These are phyloP conservation scores for Fraxinus latifolia DNA, from an alignment of 305 asterid species.

Conservation along the genomic window DNA sequence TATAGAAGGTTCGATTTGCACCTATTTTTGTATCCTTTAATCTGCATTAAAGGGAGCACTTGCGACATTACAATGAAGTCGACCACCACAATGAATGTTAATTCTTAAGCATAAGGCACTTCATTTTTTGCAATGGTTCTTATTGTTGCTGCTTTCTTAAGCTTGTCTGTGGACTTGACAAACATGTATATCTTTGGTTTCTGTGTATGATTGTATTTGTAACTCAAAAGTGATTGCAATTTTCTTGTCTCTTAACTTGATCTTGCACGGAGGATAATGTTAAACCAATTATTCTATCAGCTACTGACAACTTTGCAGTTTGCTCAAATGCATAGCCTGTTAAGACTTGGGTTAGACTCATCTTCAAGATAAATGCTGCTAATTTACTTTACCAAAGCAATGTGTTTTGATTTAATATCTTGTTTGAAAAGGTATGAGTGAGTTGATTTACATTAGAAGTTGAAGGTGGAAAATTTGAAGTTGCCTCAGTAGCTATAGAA, in stretches of 20 bases:
- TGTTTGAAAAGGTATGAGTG: constrained; percentile 48
- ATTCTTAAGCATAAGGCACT: neutral
- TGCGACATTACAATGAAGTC: neutral
- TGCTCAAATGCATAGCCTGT: constrained; percentile 45
- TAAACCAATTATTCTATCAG: constrained; percentile 8
- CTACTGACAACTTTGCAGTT: constrained; percentile 52
- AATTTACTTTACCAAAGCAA: constrained; percentile 44
- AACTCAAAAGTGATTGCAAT: neutral
- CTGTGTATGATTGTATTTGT: neutral
- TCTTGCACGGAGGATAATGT: neutral
- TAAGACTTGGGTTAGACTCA: constrained; percentile 58
- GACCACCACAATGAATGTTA: neutral
- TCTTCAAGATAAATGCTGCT: constrained; percentile 60
- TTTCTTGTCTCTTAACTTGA: neutral
- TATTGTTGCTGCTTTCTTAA: neutral
- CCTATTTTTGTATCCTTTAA: neutral
- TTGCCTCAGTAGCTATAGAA: constrained; percentile 44
- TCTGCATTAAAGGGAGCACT: neutral
- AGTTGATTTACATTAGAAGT: constrained; percentile 40
- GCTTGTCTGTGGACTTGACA: neutral
- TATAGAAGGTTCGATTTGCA: neutral
- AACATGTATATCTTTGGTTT: neutral
- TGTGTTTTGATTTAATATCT: constrained; percentile 45
- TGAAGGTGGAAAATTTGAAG: constrained; percentile 51
- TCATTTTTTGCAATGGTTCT: neutral